These are phyloP conservation scores for Pecoramyces ruminantium DNA, from an alignment of 192 early-diverging fungal genomes.

Conservation along the genomic window DNA sequence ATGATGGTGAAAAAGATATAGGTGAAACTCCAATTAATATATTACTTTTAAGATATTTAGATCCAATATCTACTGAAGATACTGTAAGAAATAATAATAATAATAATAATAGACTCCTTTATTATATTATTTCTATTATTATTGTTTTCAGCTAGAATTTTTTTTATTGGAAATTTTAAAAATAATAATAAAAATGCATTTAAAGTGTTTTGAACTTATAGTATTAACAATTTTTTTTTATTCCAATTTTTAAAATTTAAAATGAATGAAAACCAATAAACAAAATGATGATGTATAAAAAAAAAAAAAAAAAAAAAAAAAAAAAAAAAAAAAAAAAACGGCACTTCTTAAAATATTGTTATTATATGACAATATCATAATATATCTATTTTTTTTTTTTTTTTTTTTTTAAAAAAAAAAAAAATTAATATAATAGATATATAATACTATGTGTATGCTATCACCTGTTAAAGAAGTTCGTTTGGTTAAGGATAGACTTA, in stretches of 20 bases:
- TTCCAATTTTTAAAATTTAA: background rate
- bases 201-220: no score
- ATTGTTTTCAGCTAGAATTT: no score
- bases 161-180: no score
- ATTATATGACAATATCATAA: no score
- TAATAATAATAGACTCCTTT: background rate
- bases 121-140: no score
- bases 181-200: no score
- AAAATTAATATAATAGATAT: background rate
- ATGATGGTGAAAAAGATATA: constrained; percentile 41
- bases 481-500: constrained; percentile 33
- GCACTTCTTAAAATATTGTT: no score
- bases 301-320: no score
- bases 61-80: constrained; percentile 39
- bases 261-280: background rate
- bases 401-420: no score
- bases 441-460: background rate
- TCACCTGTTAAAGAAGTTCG: constrained; percentile 16
- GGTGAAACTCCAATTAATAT: constrained; percentile 25
- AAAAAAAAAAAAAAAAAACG: no score
- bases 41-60: constrained; percentile 36
- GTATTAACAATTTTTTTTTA: background rate
- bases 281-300: no score
- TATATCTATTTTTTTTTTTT: no score
- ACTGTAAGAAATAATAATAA: constrained; percentile 10